Conservation (phyloP, 345 rosid species). For the Euphorbia pulcherrima region DNA sequence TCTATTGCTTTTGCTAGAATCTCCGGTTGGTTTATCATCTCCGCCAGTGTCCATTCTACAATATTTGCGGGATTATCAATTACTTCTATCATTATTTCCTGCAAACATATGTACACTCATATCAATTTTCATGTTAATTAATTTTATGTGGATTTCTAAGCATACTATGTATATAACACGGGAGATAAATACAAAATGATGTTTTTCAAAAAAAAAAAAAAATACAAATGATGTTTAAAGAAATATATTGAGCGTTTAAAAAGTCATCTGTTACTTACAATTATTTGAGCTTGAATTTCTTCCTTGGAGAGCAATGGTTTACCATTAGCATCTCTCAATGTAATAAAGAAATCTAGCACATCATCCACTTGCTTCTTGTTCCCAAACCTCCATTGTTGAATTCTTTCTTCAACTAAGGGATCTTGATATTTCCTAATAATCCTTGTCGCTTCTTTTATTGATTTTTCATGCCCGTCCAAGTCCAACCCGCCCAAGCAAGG, state of each 20-base stretch:
- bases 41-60: background rate
- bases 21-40: background rate
- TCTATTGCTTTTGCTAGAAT: background rate
- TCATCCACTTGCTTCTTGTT: constrained; percentile 30
- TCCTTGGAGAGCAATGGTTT: constrained; percentile 26
- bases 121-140: background rate
- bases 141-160: background rate
- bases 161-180: too few species aligned
- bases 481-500: constrained; percentile 39
- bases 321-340: constrained; percentile 26
- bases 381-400: constrained; percentile 32
- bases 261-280: constrained; percentile 34
- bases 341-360: constrained; percentile 21
- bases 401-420: constrained; percentile 35
- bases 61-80: constrained; percentile 58
- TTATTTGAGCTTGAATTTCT: constrained; percentile 48
- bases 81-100: constrained; percentile 52
- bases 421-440: constrained; percentile 32
- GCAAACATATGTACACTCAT: too few species aligned
- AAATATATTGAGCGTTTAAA: too few species aligned
- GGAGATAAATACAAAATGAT: background rate
- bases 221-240: too few species aligned
- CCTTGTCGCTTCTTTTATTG: background rate
- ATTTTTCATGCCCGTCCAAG: constrained; percentile 39
- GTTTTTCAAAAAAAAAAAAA: background rate